Evolutionary conservation across 2,329 filamentous ascomycete species (phyloP), one percentile per base, ranked within the genome.

Genomic region (Thielaviopsis populi): DNA sequence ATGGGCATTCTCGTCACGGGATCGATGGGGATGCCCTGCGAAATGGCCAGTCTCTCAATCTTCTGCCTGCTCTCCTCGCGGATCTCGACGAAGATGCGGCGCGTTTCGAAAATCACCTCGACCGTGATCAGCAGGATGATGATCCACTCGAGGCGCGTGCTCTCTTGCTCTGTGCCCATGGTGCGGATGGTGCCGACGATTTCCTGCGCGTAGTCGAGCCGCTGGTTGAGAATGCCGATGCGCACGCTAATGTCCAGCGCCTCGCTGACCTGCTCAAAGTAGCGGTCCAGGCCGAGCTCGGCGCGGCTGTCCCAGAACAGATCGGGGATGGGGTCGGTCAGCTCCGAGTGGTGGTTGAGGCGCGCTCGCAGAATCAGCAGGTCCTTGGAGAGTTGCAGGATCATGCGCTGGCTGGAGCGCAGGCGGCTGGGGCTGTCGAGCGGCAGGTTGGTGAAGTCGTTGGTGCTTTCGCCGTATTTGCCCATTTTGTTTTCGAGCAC

Each of bases 201-300:
- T 73, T 97, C 92, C 71, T 94, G 89, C 0, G 92, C 94, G 73
- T 99, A 97, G 71, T 96, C 92, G 83, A 99, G 95, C 77, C 95
- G 95, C 76, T 95, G 89, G 73, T 99, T 99, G 69, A 97, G 76
- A 19, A 89, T 85, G 70, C 88, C 89, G 75, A 97, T 97, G 61
- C 94, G 83, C 30, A 94, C 89, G 41, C 89, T 88, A 27, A 97
- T 91, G 73, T 97, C 94, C 42, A 99, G 80, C 0, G 91, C 90
- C 63, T 86, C 84, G 48, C 92, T 91, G 48, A 96, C 90, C 73
- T 94, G 88, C 69, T 96, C 91, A 73, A 97, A 99, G 75, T 96
- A 97, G 37, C 87, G 88, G 73, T 96, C 94, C 1, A 99, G 80
- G 0, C 91, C 89, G 1, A 96, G 83, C 73, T 96, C 91, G 69